Conservation (phyloP, 208 protist species). For the Polymyxa betae region DNA sequence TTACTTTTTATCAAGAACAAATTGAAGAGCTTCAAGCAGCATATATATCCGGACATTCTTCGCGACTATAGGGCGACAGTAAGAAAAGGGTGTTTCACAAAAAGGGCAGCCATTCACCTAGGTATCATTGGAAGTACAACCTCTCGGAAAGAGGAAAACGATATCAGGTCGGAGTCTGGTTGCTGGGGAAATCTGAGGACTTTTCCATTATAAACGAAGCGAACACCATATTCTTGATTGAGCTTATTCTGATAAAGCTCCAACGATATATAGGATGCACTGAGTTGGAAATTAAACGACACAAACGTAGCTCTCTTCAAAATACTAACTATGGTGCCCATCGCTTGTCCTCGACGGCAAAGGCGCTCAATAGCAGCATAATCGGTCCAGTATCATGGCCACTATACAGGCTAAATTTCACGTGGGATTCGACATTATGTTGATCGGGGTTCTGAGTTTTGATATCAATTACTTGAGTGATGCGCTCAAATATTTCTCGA, state of each 20-base stretch:
- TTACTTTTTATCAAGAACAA: too few species aligned
- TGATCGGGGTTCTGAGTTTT: too few species aligned
- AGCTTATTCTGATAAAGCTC: background rate
- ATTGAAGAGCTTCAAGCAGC: too few species aligned
- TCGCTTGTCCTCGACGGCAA: background rate
- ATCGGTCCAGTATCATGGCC: slow-evolving; percentile 44
- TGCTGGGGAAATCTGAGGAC: background rate
- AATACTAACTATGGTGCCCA: slow-evolving; percentile 37
- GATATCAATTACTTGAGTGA: background rate
- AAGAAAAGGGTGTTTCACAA: background rate
- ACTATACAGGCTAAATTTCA: background rate
- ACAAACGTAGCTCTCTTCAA: background rate
- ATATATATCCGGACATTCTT: background rate
- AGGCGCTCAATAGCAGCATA: slow-evolving; percentile 41
- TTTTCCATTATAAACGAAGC: slow-evolving; percentile 17
- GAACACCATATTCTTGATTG: background rate
- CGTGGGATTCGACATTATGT: background rate
- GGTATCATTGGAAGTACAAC: background rate
- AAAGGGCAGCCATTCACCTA: background rate
- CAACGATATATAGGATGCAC: slow-evolving; percentile 25
- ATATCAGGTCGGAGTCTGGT: background rate
- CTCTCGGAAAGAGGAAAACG: background rate
- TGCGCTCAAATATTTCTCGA: slow-evolving; percentile 18
- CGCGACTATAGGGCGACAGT: background rate
- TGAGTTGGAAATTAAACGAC: background rate